phyloP scores from a whole-genome alignment of 305 asterid genomes.

The Solanum hybrid region DNA sequence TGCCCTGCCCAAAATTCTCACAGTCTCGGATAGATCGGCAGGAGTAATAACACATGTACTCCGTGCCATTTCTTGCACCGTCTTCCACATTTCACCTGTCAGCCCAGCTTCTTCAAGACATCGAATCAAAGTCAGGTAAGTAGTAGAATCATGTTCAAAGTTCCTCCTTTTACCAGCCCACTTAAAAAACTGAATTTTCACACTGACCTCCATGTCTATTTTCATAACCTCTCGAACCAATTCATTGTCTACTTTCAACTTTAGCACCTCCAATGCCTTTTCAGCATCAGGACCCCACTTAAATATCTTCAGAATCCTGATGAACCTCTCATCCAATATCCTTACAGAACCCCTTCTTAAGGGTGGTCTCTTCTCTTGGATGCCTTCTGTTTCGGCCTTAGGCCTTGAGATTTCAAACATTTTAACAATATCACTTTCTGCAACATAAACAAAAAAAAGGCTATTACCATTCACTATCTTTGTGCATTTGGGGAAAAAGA shows the following conservation, averaged over 20 bases:
- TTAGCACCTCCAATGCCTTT: conserved; percentile 76
- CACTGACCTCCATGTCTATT: conserved; percentile 71
- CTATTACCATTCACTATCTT: background rate
- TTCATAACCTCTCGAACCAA: conserved; percentile 74
- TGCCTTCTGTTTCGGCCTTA: conserved; percentile 29
- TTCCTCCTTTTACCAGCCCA: conserved; percentile 88
- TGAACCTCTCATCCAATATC: conserved; percentile 74
- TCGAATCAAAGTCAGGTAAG: conserved; percentile 61
- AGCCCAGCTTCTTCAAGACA: conserved; percentile 64
- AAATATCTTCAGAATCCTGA: conserved; percentile 80
- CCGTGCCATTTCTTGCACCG: conserved; percentile 68
- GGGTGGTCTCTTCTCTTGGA: conserved; percentile 11
- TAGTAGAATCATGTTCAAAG: conserved; percentile 63
- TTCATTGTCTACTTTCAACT: conserved; percentile 61
- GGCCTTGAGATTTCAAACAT: conserved; percentile 65
- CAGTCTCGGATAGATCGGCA: conserved; percentile 51
- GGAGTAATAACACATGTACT: conserved; percentile 52
- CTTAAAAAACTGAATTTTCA: conserved; percentile 69
- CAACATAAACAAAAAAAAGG: conserved; percentile 10
- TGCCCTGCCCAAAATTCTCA: conserved; percentile 54
- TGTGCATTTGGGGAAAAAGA: background rate
- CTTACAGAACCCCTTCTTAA: conserved; percentile 32
- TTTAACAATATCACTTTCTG: conserved; percentile 79
- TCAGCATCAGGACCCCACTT: conserved; percentile 97
- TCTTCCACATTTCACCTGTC: conserved; percentile 74